Conservation (phyloP, 2,329 filamentous ascomycete genomes). For the Penicillium sp. region DNA sequence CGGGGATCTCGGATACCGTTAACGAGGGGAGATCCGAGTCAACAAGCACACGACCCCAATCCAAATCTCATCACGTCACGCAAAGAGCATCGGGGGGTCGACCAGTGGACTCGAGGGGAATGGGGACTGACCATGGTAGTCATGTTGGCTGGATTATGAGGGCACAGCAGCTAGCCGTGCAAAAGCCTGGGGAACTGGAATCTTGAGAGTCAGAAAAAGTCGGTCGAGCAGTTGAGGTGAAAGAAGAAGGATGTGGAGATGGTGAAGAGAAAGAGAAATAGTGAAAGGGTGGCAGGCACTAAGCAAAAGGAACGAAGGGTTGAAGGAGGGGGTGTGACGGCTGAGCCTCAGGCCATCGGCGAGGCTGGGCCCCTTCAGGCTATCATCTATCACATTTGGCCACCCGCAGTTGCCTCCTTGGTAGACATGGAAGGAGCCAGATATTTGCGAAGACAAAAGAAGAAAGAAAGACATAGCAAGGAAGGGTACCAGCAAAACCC, state of each 20-base stretch:
- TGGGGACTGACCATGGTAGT: slow-evolving; percentile 46
- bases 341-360: slow-evolving; percentile 29
- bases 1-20: neutral
- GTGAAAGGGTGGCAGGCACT: slow-evolving; percentile 18
- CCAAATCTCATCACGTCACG: neutral
- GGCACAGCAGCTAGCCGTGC: slow-evolving; percentile 42
- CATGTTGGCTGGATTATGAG: slow-evolving; percentile 37
- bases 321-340: slow-evolving; percentile 25
- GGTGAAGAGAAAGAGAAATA: slow-evolving; percentile 13
- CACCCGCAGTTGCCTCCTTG: slow-evolving; percentile 18
- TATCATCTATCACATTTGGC: slow-evolving; percentile 18
- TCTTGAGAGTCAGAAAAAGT: slow-evolving; percentile 20
- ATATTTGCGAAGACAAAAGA: neutral
- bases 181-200: slow-evolving; percentile 24
- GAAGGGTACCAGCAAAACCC: neutral
- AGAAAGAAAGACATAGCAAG: neutral
- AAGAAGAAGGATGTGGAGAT: slow-evolving; percentile 6
- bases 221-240: neutral
- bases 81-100: neutral
- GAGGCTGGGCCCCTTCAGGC: slow-evolving; percentile 20
- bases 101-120: neutral
- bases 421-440: slow-evolving; percentile 2
- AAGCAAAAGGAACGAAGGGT: slow-evolving; percentile 14
- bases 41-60: neutral
- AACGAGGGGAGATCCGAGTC: neutral